Base-by-base conservation (phyloP, 2,329 filamentous ascomycete genomes). In the Pseudofabraea citricarpa region DNA sequence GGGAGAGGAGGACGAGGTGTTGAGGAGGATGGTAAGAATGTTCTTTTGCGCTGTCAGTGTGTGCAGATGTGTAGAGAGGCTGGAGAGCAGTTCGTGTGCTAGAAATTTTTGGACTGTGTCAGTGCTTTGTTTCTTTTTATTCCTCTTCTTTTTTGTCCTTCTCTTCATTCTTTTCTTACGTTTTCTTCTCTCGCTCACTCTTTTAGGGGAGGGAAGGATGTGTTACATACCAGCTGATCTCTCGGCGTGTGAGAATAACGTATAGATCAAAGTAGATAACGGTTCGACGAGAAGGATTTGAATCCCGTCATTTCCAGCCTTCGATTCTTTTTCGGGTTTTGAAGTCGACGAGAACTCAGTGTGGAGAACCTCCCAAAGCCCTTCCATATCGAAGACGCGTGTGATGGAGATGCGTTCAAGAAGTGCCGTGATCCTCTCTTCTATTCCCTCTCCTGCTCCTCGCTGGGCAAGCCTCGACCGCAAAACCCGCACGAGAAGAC, bases 361-460 rank as follows among this genome's bases (percentile, higher is more conserved):
- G 24, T n/a, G n/a, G n/a, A 83, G 52, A 1, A 76, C 76, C 56
- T 82, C 76, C 68, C 68, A 72, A 15, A 83, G 52, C 0, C 79
- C 79, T 36, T 79, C 70, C 9, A 79, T 51, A 46, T 81, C 77
- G 50, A 83, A 83, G 1, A 82, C 70, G 19, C 74, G 67, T 19
- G 75, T 74, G 21, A 83, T 65, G 23, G 71, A 68, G 4, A 81
- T 70, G 36, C 65, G 64, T 36, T 74, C 71, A 3, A 83, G 61
- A 38, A n/a, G 47, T 42, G 3, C 40, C 38, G 29, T 54, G 49
- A 58, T 47, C 2, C 49, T 27, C 6, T 44, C 41, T 26, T 54
- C 44, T 12, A 53, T 41, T 2, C 38, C 36, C 2, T 35, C 35
- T 4, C 37, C 44, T 3, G 24, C 18, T 2, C 12, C 6, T n/a